Conservation (phyloP, 305 asterid species). For the Fraxinus ornus region DNA sequence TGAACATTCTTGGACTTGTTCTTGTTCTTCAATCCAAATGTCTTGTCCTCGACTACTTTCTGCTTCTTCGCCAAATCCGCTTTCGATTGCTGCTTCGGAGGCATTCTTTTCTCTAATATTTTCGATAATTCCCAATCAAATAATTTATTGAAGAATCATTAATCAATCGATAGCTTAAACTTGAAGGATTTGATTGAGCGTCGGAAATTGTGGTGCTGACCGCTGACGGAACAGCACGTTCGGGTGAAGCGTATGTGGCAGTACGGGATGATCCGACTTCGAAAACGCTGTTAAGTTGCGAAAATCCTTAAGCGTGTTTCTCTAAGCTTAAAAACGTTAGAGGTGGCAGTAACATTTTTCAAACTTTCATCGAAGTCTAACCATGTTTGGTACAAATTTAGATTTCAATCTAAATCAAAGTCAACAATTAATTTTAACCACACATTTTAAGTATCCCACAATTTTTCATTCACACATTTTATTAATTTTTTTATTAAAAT, state of each 20-base stretch:
- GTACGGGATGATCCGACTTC: background rate
- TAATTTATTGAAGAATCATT: background rate
- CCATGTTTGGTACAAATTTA: too few relatives aligned
- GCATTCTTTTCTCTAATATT: slow-evolving; percentile 43
- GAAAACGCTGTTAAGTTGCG: background rate
- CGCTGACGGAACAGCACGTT: background rate
- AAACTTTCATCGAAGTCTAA: too few relatives aligned
- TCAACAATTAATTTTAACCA: too few relatives aligned
- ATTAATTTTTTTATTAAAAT: too few relatives aligned
- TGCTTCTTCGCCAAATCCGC: slow-evolving; percentile 86
- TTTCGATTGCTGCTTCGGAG: slow-evolving; percentile 85
- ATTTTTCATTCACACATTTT: too few relatives aligned
- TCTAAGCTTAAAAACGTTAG: background rate
- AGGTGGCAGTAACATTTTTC: background rate
- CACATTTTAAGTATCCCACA: too few relatives aligned
- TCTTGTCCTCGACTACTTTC: slow-evolving; percentile 88
- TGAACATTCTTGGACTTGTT: slow-evolving; percentile 90
- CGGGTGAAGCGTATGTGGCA: slow-evolving; percentile 10
- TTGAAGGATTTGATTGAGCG: slow-evolving; percentile 2
- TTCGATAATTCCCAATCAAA: background rate
- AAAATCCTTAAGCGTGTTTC: background rate
- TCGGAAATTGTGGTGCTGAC: background rate
- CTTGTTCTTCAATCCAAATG: slow-evolving; percentile 94
- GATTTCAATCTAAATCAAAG: too few relatives aligned
- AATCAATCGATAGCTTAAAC: background rate